Conservation (phyloP, 805 yeast genomes). For the Kodamaea sagamina region DNA sequence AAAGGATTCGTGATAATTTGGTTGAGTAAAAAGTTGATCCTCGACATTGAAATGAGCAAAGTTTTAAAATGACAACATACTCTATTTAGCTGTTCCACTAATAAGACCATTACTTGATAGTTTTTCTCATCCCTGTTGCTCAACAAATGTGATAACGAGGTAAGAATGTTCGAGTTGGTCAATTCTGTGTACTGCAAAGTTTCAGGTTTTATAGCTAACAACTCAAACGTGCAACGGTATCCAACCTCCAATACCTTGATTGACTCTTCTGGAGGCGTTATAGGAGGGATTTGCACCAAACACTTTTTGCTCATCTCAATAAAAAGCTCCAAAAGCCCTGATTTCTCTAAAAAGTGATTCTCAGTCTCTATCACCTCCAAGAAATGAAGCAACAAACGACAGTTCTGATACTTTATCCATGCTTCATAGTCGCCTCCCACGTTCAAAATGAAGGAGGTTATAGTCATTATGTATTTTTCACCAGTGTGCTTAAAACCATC, state of each 20-base stretch:
- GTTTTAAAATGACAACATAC: conserved; percentile 1
- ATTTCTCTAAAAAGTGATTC: conserved; percentile 16
- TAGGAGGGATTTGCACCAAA: conserved; percentile 30
- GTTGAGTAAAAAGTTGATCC: conserved; percentile 31
- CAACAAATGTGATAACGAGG: conserved; percentile 27
- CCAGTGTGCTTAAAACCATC: conserved; percentile 9
- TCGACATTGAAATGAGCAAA: conserved; percentile 27
- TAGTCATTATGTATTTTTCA: conserved; percentile 23
- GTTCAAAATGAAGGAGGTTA: conserved; percentile 36
- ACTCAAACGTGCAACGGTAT: conserved; percentile 21
- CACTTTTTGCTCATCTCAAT: conserved; percentile 27
- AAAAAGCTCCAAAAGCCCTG: conserved; percentile 32
- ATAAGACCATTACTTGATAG: conserved; percentile 6
- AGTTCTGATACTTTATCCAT: conserved; percentile 28
- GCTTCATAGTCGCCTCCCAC: conserved; percentile 38
- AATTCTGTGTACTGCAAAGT: conserved; percentile 1
- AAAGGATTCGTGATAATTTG: conserved; percentile 34
- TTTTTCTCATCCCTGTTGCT: conserved; percentile 9
- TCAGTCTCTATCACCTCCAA: conserved; percentile 7
- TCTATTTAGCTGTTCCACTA: neutral
- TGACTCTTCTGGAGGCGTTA: conserved; percentile 27
- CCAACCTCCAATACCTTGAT: conserved; percentile 22
- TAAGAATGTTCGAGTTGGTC: conserved; percentile 26
- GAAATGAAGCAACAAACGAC: conserved; percentile 21
- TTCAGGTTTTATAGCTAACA: conserved; percentile 15